Base-by-base conservation (phyloP, 2,329 filamentous ascomycete genomes). In the Aspergillus oerlinghausenensis region DNA sequence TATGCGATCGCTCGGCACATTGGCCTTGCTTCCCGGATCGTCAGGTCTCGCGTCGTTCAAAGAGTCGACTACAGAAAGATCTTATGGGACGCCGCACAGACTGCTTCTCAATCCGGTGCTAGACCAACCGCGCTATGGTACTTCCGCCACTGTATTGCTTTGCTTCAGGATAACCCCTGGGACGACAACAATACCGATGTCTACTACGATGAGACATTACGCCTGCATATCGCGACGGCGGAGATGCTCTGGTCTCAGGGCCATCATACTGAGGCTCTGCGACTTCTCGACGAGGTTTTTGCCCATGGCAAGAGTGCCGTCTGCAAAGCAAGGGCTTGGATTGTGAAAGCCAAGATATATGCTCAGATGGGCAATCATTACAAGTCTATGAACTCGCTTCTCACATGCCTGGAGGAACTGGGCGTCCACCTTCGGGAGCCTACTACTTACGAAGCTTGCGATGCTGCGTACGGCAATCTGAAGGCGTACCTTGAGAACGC, bases 141-240 rank as follows among this genome's bases (percentile, higher is more conserved):
- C 67, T 96, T 91, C 71, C 84, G 82, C 48, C 84, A 86, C 54
- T 92, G 90, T 50, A 81, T 96, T 49, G 80, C 81, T 9, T 80
- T 97, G n/a, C 79, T 97, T 14, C 92, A 96, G 68, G 79, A 87
- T 6, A 77, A 89, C 53, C 86, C 89, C 0, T 97, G 93, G 93
- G 79, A 84, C 45, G 86, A 88, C 29, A 80, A 79, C 6, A 73
- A 77, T 14, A 80, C 84, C 4, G 93, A 97, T 69, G 87, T 89
- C 0, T 88, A 85, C 49, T 96, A 96, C 65, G 86, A 91, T 10
- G 93, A 97, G 75, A 96, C 92, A 0, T 80, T 95, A 60, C 86
- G 88, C 60, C 79, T 96, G 2, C 87, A 90, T 70, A 85, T 92
- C 4, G 85, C 89, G 53, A 85, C 90, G 4, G 89, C 92, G 3